Percentiles rank a stretch among this genome's conserved stretches.
Conservation (phyloP, 352 stramenopile species). For the Phytophthora melonis region DNA sequence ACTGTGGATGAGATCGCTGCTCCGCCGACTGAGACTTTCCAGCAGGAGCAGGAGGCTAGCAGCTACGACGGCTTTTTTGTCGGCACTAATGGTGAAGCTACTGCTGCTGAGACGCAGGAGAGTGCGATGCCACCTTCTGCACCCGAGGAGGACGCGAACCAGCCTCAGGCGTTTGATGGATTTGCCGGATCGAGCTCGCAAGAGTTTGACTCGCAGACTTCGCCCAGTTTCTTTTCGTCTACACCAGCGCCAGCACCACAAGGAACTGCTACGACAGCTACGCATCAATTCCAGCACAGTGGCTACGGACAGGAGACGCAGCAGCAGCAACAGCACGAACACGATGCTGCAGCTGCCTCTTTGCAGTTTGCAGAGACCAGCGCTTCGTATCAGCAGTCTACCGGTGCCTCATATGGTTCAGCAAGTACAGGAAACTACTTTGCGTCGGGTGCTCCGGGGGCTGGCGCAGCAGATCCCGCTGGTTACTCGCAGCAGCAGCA, state of each 20-base stretch:
- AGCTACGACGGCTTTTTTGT: conserved; percentile 3
- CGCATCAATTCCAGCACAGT: conserved; percentile 23
- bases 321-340: conserved; percentile 14
- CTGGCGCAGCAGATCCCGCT: conserved; percentile 9
- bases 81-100: neutral
- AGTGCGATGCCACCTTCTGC: conserved; percentile 8
- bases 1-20: neutral
- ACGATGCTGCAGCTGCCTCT: conserved; percentile 14
- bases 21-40: conserved; percentile 8
- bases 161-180: conserved; percentile 27
- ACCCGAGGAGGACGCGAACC: conserved; percentile 12
- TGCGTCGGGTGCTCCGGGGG: conserved; percentile 14
- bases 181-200: conserved; percentile 35
- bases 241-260: conserved; percentile 31
- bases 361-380: conserved; percentile 22
- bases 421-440: conserved; percentile 22
- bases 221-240: conserved; percentile 57
- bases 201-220: conserved; percentile 16
- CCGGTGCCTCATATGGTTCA: conserved; percentile 12
- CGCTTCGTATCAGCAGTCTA: conserved; percentile 14
- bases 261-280: conserved; percentile 20
- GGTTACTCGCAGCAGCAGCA: conserved; percentile 33
- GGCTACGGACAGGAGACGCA: conserved; percentile 3
- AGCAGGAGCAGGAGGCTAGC: conserved; percentile 9
- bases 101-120: conserved; percentile 4